phyloP scores from a whole-genome alignment of 2,329 filamentous ascomycete species.

The Thelonectria rubi region DNA sequence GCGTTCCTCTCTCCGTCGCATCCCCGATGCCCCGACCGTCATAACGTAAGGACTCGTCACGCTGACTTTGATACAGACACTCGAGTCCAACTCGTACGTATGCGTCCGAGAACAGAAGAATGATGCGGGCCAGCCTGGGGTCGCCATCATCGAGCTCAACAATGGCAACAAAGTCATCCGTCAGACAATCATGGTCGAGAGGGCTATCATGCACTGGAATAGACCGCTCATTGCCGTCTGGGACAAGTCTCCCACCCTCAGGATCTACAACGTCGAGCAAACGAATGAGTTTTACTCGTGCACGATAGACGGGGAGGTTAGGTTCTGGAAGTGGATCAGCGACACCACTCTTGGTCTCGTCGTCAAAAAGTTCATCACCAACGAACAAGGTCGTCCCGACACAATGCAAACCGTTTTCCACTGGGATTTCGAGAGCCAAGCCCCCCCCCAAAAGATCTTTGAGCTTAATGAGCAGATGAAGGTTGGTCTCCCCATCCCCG shows the following conservation, averaged over 20 bases:
- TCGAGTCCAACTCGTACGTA: slow-evolving; percentile 97
- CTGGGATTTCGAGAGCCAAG: slow-evolving; percentile 92
- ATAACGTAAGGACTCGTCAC: slow-evolving; percentile 2
- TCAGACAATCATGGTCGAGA: slow-evolving; percentile 97
- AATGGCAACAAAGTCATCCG: slow-evolving; percentile 95
- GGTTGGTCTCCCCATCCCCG: slow-evolving; percentile 61
- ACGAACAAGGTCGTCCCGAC: no score
- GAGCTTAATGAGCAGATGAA: slow-evolving; percentile 91
- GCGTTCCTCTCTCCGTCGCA: slow-evolving; percentile 50
- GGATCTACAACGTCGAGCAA: slow-evolving; percentile 93
- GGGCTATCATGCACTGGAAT: slow-evolving; percentile 99
- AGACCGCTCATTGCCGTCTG: slow-evolving; percentile 97
- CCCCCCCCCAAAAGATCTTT: slow-evolving; percentile 87
- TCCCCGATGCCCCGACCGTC: slow-evolving; percentile 15
- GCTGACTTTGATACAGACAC: slow-evolving; percentile 69
- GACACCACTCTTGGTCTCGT: slow-evolving; percentile 88
- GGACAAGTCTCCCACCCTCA: slow-evolving; percentile 90
- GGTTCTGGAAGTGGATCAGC: slow-evolving; percentile 99
- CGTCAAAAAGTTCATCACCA: no score
- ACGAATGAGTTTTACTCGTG: slow-evolving; percentile 98
- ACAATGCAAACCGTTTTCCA: no score
- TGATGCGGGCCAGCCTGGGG: slow-evolving; percentile 85
- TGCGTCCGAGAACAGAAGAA: slow-evolving; percentile 95
- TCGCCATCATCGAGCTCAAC: slow-evolving; percentile 97
- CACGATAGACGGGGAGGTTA: slow-evolving; percentile 95